Evolutionary conservation across 1,139 yeast species (phyloP), one percentile per base, ranked within the genome.

Genomic region (Tardiomyces depauwii): DNA sequence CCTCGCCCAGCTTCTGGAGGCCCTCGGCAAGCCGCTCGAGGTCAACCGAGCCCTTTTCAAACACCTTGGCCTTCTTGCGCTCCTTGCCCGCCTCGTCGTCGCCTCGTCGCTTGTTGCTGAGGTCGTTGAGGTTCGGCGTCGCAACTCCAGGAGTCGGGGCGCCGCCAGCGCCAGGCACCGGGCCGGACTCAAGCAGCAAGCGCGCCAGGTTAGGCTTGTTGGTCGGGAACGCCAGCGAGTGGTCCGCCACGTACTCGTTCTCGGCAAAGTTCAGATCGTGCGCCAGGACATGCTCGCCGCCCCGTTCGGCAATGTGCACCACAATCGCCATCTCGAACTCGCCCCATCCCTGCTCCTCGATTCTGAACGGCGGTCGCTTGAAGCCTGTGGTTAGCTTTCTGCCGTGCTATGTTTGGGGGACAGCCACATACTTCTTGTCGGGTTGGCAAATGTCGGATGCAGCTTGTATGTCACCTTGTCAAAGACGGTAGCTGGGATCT

Each of bases 331-430:
- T 76, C 61, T 89, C 96, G 60, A 89, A 89, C 56, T 91, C 98
- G 61, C 98, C 98, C 98, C 98, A 91, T 43, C 98, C 98, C 69
- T 87, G 83, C 65, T 91, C 98, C 61, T 81, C 86, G 47, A 91
- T 82, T 60, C 70, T 76, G 68, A 89, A 91, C n/a, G 98, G 98
- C 18, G 85, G 78, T 58, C 80, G 80, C 59, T 85, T 87, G 58
- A 87, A 65, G 7, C 82, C 73, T 49, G 36, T 10, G n/a, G 36
- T 30, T 40, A 30, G 36, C 36, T 3, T 10, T 30, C 5, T 30
- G 10, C 10, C 11, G n/a, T 30, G n/a, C 10, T 30, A 5, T 30
- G 4, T 7, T 7, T 21, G 25, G 25, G 25, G 25, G 25, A 21
- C 10, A 4, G 10, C 16, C 3, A 30, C 36, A 30, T 30, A 30